A percentile compares a stretch with the other conserved stretches of the same genome.
phyloP scores from a whole-genome alignment of 495 filamentous ascomycete species.

The Penicillium dipodomyicola region DNA sequence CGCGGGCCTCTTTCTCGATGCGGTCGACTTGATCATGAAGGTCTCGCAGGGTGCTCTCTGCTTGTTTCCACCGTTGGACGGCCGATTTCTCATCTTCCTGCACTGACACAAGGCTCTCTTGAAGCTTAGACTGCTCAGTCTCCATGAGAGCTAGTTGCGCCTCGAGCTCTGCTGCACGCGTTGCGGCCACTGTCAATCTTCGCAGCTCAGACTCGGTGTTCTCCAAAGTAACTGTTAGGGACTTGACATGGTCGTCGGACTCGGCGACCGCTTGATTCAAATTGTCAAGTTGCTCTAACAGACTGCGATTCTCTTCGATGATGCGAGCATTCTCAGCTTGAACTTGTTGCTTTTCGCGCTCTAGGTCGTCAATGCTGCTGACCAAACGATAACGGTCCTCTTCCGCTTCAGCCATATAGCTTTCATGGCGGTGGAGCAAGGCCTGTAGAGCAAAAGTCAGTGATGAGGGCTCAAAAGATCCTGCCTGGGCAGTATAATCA shows the following conservation, averaged over 20 bases:
- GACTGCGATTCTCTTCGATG: slow-evolving; percentile 72
- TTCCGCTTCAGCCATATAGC: slow-evolving; percentile 87
- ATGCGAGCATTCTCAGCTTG: slow-evolving; percentile 70
- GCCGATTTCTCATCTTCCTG: slow-evolving; percentile 72
- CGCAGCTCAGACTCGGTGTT: slow-evolving; percentile 74
- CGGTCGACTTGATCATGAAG: slow-evolving; percentile 84
- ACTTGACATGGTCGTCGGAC: slow-evolving; percentile 70
- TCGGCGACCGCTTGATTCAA: slow-evolving; percentile 71
- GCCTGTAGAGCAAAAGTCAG: slow-evolving; percentile 81
- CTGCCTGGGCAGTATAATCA: slow-evolving; percentile 20
- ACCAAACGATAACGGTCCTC: slow-evolving; percentile 70
- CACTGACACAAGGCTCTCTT: slow-evolving; percentile 60
- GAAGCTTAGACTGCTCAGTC: slow-evolving; percentile 70
- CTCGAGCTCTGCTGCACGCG: slow-evolving; percentile 73
- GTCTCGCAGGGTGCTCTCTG: slow-evolving; percentile 68
- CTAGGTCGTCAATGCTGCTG: slow-evolving; percentile 68
- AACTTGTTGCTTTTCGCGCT: slow-evolving; percentile 70
- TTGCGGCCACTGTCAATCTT: slow-evolving; percentile 66
- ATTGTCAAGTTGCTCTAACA: slow-evolving; percentile 78
- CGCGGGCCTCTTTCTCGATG: slow-evolving; percentile 79
- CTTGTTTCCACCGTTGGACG: slow-evolving; percentile 75
- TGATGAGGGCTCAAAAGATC: slow-evolving; percentile 38
- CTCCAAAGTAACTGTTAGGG: slow-evolving; percentile 68
- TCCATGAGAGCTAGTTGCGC: slow-evolving; percentile 74
- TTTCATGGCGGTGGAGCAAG: slow-evolving; percentile 85